Conservation (phyloP, 257 asterid species). For the Nicotiana obtusifolia region DNA sequence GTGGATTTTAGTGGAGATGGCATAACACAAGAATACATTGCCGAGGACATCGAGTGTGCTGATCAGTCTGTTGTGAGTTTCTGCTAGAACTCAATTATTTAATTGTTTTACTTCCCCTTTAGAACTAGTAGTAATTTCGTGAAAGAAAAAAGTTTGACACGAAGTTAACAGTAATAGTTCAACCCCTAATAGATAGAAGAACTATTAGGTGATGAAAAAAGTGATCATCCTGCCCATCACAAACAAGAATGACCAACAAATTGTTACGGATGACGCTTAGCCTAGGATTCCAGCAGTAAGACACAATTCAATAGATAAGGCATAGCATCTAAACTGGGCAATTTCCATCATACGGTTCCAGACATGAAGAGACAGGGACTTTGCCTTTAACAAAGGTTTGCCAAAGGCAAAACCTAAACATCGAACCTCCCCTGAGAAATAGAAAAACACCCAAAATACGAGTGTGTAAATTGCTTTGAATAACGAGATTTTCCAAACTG, state of each 20-base stretch:
- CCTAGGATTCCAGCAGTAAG: not conserved
- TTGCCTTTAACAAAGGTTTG: not conserved
- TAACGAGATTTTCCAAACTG: not conserved
- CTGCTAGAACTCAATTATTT: not conserved
- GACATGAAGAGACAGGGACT: not conserved
- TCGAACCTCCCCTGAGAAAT: not conserved
- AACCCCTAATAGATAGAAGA: not conserved
- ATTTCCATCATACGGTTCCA: not conserved
- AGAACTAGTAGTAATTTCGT: not conserved
- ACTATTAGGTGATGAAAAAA: not conserved
- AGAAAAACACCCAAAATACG: too few species aligned
- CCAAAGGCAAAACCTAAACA: not conserved
- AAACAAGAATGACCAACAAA: too few species aligned
- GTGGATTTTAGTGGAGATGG: slow-evolving; percentile 76
- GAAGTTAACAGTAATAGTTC: not conserved
- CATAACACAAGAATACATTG: slow-evolving; percentile 51
- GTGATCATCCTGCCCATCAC: too few species aligned
- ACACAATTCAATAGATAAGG: not conserved
- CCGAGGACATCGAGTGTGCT: slow-evolving; percentile 50
- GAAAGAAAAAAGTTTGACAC: not conserved
- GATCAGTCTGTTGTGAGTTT: slow-evolving; percentile 57
- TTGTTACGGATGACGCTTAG: not conserved
- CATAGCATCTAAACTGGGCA: not conserved
- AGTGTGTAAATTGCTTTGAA: too few species aligned
- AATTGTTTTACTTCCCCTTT: not conserved